Evolutionary conservation across 768 basidiomycete genomes (phyloP).

Genomic region (Hericium rajendrae): DNA sequence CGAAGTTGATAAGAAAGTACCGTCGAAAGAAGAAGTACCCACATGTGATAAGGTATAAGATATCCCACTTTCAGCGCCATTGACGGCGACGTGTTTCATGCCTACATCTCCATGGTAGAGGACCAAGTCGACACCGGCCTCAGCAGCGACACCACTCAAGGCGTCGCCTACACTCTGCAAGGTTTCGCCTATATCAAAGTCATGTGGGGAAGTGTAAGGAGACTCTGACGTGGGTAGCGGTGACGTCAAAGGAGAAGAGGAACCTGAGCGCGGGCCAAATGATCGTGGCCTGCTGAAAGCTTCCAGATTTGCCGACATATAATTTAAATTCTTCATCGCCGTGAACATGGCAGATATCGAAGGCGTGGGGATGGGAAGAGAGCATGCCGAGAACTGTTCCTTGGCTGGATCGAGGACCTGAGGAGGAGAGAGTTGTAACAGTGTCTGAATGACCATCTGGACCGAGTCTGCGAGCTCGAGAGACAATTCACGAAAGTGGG

Average conservation of each 20-base stretch:
- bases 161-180: slow-evolving; percentile 85
- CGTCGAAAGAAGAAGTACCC: slow-evolving; percentile 25
- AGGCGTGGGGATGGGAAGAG: slow-evolving; percentile 78
- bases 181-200: slow-evolving; percentile 90
- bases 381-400: slow-evolving; percentile 87
- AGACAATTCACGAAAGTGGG: slow-evolving; percentile 59
- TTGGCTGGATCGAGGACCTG: slow-evolving; percentile 89
- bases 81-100: slow-evolving; percentile 78
- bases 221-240: slow-evolving; percentile 5
- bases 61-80: slow-evolving; percentile 77
- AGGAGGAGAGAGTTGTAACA: slow-evolving; percentile 82
- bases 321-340: slow-evolving; percentile 89
- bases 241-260: slow-evolving; percentile 1
- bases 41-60: slow-evolving; percentile 80
- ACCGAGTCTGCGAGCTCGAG: slow-evolving; percentile 85
- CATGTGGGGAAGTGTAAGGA: slow-evolving; percentile 19
- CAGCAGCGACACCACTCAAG: slow-evolving; percentile 73
- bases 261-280: slow-evolving; percentile 1
- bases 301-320: slow-evolving; percentile 79
- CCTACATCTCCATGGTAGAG: slow-evolving; percentile 85
- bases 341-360: slow-evolving; percentile 85
- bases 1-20: slow-evolving; percentile 12
- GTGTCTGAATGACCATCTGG: slow-evolving; percentile 84
- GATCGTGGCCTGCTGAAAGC: slow-evolving; percentile 28
- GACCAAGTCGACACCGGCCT: slow-evolving; percentile 82